Conservation (phyloP, 2,329 filamentous ascomycete species). For the Tothia fuscella region DNA sequence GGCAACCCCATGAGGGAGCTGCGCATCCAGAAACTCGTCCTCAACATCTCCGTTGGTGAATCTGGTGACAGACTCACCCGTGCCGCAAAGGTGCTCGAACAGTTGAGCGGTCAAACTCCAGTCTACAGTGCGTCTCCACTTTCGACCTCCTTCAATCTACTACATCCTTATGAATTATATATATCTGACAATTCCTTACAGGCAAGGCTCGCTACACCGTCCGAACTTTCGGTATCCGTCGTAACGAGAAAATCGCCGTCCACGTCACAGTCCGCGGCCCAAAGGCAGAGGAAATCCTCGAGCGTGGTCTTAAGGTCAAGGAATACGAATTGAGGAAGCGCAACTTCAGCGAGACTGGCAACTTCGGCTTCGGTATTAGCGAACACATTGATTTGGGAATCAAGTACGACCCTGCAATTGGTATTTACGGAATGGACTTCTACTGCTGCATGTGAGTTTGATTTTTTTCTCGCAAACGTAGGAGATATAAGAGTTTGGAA, state of each 20-base stretch:
- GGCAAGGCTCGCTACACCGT: slow-evolving; percentile 99
- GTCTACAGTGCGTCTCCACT: slow-evolving; percentile 72
- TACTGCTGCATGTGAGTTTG: slow-evolving; percentile 94
- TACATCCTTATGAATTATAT: background rate
- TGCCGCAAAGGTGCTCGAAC: slow-evolving; percentile 99
- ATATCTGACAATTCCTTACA: slow-evolving; percentile 25
- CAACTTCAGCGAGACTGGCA: slow-evolving; percentile 99
- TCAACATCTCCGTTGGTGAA: slow-evolving; percentile 99
- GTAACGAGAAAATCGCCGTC: slow-evolving; percentile 99
- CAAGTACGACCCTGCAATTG: slow-evolving; percentile 98
- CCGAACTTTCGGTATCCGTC: slow-evolving; percentile 99
- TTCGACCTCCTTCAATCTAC: background rate
- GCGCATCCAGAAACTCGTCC: slow-evolving; percentile 94
- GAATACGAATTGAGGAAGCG: slow-evolving; percentile 99
- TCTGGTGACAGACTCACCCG: slow-evolving; percentile 99
- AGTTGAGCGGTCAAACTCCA: slow-evolving; percentile 97
- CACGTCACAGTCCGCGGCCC: slow-evolving; percentile 99
- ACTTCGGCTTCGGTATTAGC: slow-evolving; percentile 99
- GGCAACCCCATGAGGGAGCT: slow-evolving; percentile 99
- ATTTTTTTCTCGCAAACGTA: background rate
- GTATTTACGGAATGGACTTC: slow-evolving; percentile 99
- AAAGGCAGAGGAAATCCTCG: slow-evolving; percentile 99
- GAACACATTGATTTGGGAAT: slow-evolving; percentile 99
- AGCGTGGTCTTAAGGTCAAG: slow-evolving; percentile 99
- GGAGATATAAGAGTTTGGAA: background rate